Conservation (phyloP, 2,329 filamentous ascomycete species). For the Neocatenulostroma microsporum region DNA sequence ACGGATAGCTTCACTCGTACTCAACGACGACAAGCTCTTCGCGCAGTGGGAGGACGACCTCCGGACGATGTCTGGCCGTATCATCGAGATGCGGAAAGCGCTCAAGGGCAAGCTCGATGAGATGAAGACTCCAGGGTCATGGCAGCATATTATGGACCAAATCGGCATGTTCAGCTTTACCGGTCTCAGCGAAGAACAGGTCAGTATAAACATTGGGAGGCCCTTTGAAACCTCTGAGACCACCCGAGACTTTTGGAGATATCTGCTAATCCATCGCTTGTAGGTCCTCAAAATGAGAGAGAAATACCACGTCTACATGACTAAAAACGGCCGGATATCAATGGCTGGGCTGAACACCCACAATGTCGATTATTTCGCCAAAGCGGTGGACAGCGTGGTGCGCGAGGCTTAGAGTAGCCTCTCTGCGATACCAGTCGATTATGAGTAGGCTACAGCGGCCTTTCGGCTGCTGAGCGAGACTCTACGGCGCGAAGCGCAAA, state of each 20-base stretch:
- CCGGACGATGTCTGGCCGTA: slow-evolving; percentile 87
- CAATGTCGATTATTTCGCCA: slow-evolving; percentile 89
- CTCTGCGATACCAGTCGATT: no score
- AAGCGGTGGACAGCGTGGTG: slow-evolving; percentile 80
- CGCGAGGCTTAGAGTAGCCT: slow-evolving; percentile 43
- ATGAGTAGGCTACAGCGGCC: no score
- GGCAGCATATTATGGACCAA: slow-evolving; percentile 97
- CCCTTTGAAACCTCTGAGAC: no score
- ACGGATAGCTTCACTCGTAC: slow-evolving; percentile 71
- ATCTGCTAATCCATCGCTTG: no score
- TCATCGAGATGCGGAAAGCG: slow-evolving; percentile 79
- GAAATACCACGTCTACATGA: slow-evolving; percentile 76
- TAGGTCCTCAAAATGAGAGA: slow-evolving; percentile 71
- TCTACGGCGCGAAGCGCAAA: no score
- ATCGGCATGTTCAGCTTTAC: slow-evolving; percentile 99
- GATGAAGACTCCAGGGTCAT: slow-evolving; percentile 76
- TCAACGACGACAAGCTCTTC: slow-evolving; percentile 78
- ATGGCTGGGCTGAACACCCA: slow-evolving; percentile 95
- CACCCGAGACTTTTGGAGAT: no score
- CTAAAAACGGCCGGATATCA: slow-evolving; percentile 95
- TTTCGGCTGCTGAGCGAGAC: no score
- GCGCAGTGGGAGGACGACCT: slow-evolving; percentile 89
- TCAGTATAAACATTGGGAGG: no score
- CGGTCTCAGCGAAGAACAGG: slow-evolving; percentile 66
- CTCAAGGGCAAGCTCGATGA: slow-evolving; percentile 74